Base-by-base conservation (phyloP, 2,329 filamentous ascomycete species). In the Colletotrichum sp. region DNA sequence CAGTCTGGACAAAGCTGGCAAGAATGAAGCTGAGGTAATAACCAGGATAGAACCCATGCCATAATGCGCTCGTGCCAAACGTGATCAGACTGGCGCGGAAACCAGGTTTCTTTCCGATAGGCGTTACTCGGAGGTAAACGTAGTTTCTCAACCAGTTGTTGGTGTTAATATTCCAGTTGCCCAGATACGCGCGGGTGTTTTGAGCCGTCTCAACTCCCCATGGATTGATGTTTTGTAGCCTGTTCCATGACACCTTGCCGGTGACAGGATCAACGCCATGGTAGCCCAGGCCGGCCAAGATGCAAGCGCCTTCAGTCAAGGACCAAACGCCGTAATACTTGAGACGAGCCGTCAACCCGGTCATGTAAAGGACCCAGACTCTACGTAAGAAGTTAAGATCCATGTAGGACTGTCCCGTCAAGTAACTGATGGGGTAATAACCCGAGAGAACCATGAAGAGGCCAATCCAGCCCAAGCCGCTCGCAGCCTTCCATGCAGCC, bases 241-340 rank as follows among this genome's bases (percentile, higher is more conserved):
- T 92, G 80, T 98, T 93, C 86, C 97, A 99, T 73, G 93, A 94
- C 2, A 97, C 93, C 80, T 94, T 95, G 72, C 95, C 95, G 0
- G 95, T 96, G 69, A 90, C 90, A 4, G 94, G 91, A 80, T 99
- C 95, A 21, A 99, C 88, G 36, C 97, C 96, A 79, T 98, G 98
- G 85, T 97, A 99, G 57, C 97, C 97, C 77, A 99, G 90, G 7
- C 97, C 97, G 11, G 95, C 93, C 21, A 99, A 90, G 76, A 99
- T 98, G 81, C 97, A 99, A 21, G 96, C 92, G 21, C 97, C 97
- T 83, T 99, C 97, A 0, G 96, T 96, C 78, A 99, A 84, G 51
- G 91, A 92, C 97, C 97, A 99, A 6, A 98, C 95, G 43, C 95
- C 97, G 79, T 99, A 99, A 85, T 98, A 99, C 85, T 99, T 99